These are phyloP conservation scores for Puccinia triticina DNA, from an alignment of 1,284 basidiomycete genomes.

Conservation along the genomic window DNA sequence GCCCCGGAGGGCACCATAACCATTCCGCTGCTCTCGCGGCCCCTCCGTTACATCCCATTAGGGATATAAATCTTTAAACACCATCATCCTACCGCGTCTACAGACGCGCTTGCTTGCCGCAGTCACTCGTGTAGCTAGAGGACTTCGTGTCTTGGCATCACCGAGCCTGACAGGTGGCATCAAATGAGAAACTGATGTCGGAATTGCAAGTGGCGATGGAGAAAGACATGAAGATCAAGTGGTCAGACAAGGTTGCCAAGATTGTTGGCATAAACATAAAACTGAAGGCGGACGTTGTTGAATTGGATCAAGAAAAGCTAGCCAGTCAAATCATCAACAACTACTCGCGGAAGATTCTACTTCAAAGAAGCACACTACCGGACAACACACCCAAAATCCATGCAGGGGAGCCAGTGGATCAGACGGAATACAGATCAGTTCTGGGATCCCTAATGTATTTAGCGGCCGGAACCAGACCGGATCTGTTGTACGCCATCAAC, in stretches of 20 bases:
- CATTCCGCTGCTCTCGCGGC: too few species aligned
- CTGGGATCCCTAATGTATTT: conserved; percentile 63
- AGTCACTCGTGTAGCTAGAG: too few species aligned
- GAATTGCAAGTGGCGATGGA: not conserved
- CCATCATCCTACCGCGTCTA: too few species aligned
- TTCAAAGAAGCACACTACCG: not conserved
- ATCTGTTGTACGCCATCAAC: conserved; percentile 63
- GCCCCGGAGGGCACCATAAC: too few species aligned
- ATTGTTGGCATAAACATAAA: not conserved
- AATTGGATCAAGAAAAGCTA: not conserved
- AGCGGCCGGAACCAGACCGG: conserved; percentile 61
- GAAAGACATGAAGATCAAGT: not conserved
- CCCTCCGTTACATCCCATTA: too few species aligned
- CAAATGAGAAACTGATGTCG: too few species aligned
- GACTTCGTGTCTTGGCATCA: too few species aligned
- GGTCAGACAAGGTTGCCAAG: not conserved
- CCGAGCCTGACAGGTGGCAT: too few species aligned
- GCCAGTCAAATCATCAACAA: not conserved
- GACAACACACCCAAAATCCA: not conserved
- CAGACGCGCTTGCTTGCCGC: too few species aligned
- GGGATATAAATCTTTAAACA: too few species aligned
- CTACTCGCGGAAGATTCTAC: not conserved
- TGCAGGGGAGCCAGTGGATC: not conserved
- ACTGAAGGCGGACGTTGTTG: not conserved
- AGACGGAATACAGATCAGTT: conserved; percentile 56